Percentiles rank a stretch among this genome's conserved stretches.
Conservation (phyloP, 345 rosid species). For the Euphorbia pulcherrima region DNA sequence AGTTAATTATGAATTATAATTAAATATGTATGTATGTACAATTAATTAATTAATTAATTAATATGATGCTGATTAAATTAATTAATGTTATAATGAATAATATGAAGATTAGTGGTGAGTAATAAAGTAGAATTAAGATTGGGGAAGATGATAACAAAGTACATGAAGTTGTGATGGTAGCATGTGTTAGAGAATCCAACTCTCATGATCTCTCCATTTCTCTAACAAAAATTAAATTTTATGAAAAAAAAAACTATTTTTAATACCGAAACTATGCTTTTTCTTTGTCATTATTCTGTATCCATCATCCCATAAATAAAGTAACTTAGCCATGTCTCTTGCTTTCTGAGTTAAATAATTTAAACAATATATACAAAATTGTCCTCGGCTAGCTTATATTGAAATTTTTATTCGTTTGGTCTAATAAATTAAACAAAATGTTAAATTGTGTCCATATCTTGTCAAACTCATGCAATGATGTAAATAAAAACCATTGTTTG, state of each 20-base stretch:
- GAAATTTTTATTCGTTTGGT: too few species aligned
- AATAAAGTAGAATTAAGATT: slow-evolving; percentile 20
- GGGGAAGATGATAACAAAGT: slow-evolving; percentile 37
- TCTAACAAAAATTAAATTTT: not conserved
- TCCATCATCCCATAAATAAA: not conserved
- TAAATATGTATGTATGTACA: not conserved
- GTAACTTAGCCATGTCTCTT: not conserved
- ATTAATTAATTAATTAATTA: not conserved
- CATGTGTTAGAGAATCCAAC: slow-evolving; percentile 41
- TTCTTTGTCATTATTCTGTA: slow-evolving; percentile 1
- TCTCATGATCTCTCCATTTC: slow-evolving; percentile 17
- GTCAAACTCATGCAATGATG: too few species aligned
- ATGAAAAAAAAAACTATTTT: not conserved
- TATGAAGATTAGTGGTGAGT: not conserved
- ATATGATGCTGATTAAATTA: too few species aligned
- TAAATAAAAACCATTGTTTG: too few species aligned
- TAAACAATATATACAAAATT: not conserved
- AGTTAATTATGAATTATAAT: slow-evolving; percentile 12
- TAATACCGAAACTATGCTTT: not conserved
- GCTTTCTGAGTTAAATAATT: not conserved
- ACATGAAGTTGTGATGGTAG: slow-evolving; percentile 31
- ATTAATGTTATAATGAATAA: not conserved
- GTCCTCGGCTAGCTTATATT: not conserved
- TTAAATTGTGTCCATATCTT: too few species aligned
- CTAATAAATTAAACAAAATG: too few species aligned